Conservation (phyloP, 805 yeast species). For the Starmera amethionina region DNA sequence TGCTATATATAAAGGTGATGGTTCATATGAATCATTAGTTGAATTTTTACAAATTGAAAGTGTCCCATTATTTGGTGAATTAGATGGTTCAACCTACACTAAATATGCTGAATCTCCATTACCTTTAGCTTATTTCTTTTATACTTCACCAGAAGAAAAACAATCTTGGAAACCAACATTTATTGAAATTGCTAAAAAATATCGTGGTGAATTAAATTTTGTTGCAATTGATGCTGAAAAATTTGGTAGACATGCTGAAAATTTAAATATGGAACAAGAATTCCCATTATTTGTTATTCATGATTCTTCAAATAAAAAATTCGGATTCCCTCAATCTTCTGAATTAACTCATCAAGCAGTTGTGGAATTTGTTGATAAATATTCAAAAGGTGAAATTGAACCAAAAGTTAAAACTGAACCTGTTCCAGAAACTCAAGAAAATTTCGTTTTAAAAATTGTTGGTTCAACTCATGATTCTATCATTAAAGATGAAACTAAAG, state of each 20-base stretch:
- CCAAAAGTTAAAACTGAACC: slow-evolving; percentile 81
- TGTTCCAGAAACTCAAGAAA: slow-evolving; percentile 74
- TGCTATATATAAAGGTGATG: slow-evolving; percentile 20
- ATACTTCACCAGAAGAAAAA: slow-evolving; percentile 59
- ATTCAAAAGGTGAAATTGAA: slow-evolving; percentile 49
- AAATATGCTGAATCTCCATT: slow-evolving; percentile 58
- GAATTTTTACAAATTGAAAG: slow-evolving; percentile 41
- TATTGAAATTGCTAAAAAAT: slow-evolving; percentile 55
- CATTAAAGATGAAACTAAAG: slow-evolving; percentile 47
- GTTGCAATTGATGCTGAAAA: slow-evolving; percentile 78
- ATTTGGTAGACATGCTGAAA: slow-evolving; percentile 81
- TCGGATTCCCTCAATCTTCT: slow-evolving; percentile 55
- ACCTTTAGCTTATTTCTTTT: slow-evolving; percentile 88
- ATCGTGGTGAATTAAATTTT: slow-evolving; percentile 75
- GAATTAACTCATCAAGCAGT: slow-evolving; percentile 44
- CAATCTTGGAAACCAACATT: slow-evolving; percentile 42
- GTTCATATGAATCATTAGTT: slow-evolving; percentile 13
- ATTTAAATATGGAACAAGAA: slow-evolving; percentile 72
- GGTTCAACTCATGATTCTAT: slow-evolving; percentile 73
- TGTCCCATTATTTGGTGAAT: slow-evolving; percentile 81
- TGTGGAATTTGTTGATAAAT: slow-evolving; percentile 52
- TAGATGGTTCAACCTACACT: slow-evolving; percentile 70
- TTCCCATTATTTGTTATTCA: slow-evolving; percentile 91
- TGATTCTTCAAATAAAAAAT: slow-evolving; percentile 64
- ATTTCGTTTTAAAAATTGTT: slow-evolving; percentile 67